Percentiles rank a stretch among this genome's conserved stretches.
These are phyloP conservation scores for Hexamita inflata DNA, from an alignment of 208 protist genomes.

Conservation along the genomic window DNA sequence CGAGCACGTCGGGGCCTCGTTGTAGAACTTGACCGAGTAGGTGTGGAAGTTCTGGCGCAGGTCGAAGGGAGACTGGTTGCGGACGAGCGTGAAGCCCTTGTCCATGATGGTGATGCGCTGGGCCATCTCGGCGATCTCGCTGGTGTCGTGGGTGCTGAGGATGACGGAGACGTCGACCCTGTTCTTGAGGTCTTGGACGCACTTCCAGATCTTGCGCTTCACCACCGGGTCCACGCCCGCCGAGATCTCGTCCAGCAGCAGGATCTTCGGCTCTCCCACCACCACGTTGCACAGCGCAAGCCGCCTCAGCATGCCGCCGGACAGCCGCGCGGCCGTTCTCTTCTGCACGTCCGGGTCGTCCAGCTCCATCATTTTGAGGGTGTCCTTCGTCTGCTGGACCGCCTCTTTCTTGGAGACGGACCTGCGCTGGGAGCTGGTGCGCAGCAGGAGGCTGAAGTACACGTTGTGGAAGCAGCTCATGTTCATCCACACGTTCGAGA, in stretches of 20 bases:
- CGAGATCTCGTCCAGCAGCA: slow-evolving; percentile 21
- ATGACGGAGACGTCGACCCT: neutral
- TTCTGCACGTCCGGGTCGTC: neutral
- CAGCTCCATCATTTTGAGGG: neutral
- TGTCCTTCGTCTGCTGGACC: neutral
- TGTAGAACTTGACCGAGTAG: neutral
- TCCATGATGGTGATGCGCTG: neutral
- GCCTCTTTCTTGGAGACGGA: neutral
- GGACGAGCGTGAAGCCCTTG: neutral
- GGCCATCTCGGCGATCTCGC: neutral
- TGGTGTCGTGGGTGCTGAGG: neutral
- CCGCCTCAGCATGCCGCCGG: slow-evolving; percentile 14
- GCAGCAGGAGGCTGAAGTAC: neutral
- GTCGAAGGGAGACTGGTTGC: neutral
- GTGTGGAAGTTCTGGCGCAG: neutral
- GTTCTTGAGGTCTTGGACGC: neutral
- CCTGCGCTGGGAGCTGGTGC: neutral
- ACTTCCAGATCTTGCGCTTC: slow-evolving; percentile 8
- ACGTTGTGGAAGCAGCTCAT: neutral
- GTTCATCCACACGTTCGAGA: slow-evolving; percentile 20
- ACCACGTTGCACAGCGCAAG: neutral
- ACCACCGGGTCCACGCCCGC: slow-evolving; percentile 12
- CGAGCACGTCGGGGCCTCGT: neutral
- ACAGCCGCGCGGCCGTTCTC: neutral
- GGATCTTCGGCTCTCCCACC: neutral